Evolutionary conservation across 768 basidiomycete species (phyloP).

Genomic region (Amanita muscaria): DNA sequence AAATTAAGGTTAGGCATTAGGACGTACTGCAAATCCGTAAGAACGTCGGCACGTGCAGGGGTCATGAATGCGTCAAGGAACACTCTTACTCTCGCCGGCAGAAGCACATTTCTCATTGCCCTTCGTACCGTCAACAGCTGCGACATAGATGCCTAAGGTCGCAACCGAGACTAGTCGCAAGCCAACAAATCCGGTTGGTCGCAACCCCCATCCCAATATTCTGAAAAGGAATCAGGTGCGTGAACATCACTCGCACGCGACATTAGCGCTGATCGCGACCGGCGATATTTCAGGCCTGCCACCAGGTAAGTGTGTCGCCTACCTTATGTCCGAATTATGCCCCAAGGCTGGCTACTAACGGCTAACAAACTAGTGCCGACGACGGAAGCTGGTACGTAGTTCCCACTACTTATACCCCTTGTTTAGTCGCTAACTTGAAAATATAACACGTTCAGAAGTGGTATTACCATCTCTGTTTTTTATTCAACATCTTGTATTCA

Average conservation of each 20-base stretch:
- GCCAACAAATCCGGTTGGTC: conserved; percentile 18
- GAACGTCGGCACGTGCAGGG: not conserved
- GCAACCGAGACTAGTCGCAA: conserved; percentile 18
- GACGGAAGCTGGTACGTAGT: conserved; percentile 59
- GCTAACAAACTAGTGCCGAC: conserved; percentile 65
- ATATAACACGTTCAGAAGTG: conserved; percentile 42
- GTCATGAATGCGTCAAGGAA: not conserved
- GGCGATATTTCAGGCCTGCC: conserved; percentile 34
- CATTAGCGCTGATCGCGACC: not conserved
- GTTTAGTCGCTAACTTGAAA: conserved; percentile 6
- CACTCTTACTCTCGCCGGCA: not conserved
- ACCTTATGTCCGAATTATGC: conserved; percentile 12
- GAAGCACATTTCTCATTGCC: not conserved
- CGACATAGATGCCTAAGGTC: conserved; percentile 30
- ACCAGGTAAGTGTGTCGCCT: conserved; percentile 32
- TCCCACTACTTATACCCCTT: conserved; percentile 1
- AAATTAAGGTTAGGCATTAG: too few species aligned
- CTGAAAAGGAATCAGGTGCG: conserved; percentile 46
- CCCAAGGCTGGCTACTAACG: too few species aligned
- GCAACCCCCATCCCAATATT: conserved; percentile 34
- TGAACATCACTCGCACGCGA: conserved; percentile 4
- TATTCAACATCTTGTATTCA: conserved; percentile 4
- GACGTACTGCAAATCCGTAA: too few species aligned
- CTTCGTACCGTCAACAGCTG: not conserved
- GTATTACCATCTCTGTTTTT: conserved; percentile 22